Base-by-base conservation (phyloP, 495 filamentous ascomycete species). In the Penicillium dipodomyicola region DNA sequence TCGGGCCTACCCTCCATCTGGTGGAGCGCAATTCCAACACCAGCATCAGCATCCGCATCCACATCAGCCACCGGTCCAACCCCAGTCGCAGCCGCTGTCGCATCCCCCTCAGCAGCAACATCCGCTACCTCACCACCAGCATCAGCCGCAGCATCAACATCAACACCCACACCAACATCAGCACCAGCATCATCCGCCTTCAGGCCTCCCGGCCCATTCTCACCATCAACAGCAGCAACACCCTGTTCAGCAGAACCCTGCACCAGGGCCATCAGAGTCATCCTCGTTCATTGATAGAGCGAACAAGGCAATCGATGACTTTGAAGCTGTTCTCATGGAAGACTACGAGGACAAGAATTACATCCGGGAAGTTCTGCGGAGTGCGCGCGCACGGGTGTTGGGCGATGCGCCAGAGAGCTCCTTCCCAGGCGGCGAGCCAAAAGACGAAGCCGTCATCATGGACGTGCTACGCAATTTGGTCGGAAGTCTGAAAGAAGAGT, bases 311-410 rank as follows among this genome's bases (percentile, higher is more conserved):
- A 76, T 79, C 49, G 76, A 79, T 56, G 74, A 77, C 58, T 79
- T 79, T 43, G 76, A 79, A 49, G 68, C 71, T 35, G 73, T 79
- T 20, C 67, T 79, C 14, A 73, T 77, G 71, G 74, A 79, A 45
- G 76, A 79, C 50, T 79, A 77, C 52, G 74, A 77, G 45, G 76
- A 79, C 54, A 79, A 77, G 64, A 75, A 79, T 62, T 79, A 79
- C 60, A 79, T 79, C 60, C 72, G 73, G 17, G 73, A 76, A 57
- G 76, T 79, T 22, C 73, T 79, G n/a, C 74, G 74, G 54, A 79
- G 76, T 59, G 74, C 76, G 10, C 73, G 76, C 15, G 76, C 76
- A n/a, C 76, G 74, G 12, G 74, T 70, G 7, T 50, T 79, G 20
- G 76, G 73, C 17, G 62, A 71, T 51, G 72, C 73, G 11, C 69